Conservation (phyloP, 768 basidiomycete species). For the Podaxis sp. region DNA sequence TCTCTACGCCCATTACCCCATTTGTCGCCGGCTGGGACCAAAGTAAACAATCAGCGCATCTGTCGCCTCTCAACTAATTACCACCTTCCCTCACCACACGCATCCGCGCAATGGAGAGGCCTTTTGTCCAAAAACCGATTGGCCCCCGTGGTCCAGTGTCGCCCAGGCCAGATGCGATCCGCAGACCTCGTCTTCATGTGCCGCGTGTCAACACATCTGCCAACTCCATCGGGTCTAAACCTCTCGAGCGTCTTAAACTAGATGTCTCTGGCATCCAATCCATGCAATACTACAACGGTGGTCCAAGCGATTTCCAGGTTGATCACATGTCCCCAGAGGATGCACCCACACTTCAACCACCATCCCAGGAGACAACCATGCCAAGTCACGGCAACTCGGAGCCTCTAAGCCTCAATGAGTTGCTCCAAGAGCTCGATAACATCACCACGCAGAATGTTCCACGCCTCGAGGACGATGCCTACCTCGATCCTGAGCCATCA, state of each 20-base stretch:
- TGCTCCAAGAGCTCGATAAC: constrained; percentile 36
- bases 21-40: constrained; percentile 24
- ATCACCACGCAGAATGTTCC: constrained; percentile 16
- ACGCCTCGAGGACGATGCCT: constrained; percentile 24
- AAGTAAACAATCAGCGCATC: constrained; percentile 26
- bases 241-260: constrained; percentile 2
- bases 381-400: constrained; percentile 30
- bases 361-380: constrained; percentile 30
- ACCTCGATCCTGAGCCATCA: constrained; percentile 19
- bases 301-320: constrained; percentile 6
- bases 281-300: constrained; percentile 5
- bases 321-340: constrained; percentile 14
- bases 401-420: constrained; percentile 38
- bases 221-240: not conserved
- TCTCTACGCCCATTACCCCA: constrained; percentile 21
- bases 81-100: constrained; percentile 29
- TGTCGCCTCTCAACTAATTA: constrained; percentile 15
- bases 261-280: constrained; percentile 5
- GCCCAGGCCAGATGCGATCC: not conserved
- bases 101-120: constrained; percentile 24
- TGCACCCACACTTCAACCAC: constrained; percentile 8
- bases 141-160: constrained; percentile 48
- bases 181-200: not conserved
- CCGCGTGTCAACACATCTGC: not conserved
- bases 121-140: constrained; percentile 38